Percentiles rank a stretch among this genome's conserved stretches.
Conservation (phyloP, 768 basidiomycete species). For the Mycena amicta region DNA sequence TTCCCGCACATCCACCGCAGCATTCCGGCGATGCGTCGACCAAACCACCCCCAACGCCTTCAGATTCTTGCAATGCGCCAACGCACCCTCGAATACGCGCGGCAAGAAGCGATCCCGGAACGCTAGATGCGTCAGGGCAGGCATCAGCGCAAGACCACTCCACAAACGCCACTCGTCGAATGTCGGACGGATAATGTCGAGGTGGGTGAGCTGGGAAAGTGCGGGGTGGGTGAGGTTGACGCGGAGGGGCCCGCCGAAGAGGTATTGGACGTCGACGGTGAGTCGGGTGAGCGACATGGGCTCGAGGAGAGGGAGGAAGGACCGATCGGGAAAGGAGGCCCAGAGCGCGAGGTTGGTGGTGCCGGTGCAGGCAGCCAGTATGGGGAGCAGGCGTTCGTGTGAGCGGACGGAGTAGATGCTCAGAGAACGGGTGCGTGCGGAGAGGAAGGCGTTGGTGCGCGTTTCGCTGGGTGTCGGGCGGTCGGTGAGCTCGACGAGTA, state of each 20-base stretch:
- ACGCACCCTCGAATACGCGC: slow-evolving; percentile 6
- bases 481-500: background rate
- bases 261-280: slow-evolving; percentile 11
- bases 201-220: slow-evolving; percentile 14
- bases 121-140: slow-evolving; percentile 13
- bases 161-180: slow-evolving; percentile 18
- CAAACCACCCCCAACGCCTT: slow-evolving; percentile 14
- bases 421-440: slow-evolving; percentile 4
- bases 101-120: slow-evolving; percentile 15
- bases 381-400: slow-evolving; percentile 1
- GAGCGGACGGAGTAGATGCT: background rate
- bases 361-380: slow-evolving; percentile 7
- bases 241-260: slow-evolving; percentile 13
- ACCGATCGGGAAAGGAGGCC: slow-evolving; percentile 1
- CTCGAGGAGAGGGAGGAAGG: slow-evolving; percentile 10
- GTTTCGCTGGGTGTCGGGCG: slow-evolving; percentile 1
- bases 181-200: slow-evolving; percentile 8
- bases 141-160: slow-evolving; percentile 4
- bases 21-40: background rate
- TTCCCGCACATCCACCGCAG: slow-evolving; percentile 10
- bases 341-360: slow-evolving; percentile 10
- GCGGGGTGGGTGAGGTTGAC: slow-evolving; percentile 8
- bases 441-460: slow-evolving; percentile 4
- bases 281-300: slow-evolving; percentile 13
- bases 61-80: slow-evolving; percentile 8